These are phyloP conservation scores for Herpotrichia juniperi DNA, from an alignment of 2,329 filamentous ascomycete species.

Conservation along the genomic window DNA sequence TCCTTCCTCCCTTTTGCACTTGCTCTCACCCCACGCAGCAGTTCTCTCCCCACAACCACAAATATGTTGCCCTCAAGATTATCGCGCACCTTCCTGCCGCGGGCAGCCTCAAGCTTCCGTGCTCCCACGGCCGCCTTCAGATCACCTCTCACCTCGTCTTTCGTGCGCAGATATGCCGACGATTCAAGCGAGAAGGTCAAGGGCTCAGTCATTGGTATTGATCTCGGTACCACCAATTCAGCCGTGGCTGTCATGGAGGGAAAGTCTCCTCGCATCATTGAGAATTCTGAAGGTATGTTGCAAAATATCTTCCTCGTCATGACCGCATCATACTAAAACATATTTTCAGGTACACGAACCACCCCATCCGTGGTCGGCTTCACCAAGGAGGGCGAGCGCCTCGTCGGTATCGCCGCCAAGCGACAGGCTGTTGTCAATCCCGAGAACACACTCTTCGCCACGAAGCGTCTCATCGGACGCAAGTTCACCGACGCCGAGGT, in stretches of 20 bases:
- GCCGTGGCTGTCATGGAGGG: slow-evolving; percentile 98
- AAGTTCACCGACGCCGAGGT: slow-evolving; percentile 95
- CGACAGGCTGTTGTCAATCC: slow-evolving; percentile 98
- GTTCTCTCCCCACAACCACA: slow-evolving; percentile 28
- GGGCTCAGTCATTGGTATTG: slow-evolving; percentile 96
- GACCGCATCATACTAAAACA: background rate
- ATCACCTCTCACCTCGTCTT: slow-evolving; percentile 73
- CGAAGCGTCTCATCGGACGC: slow-evolving; percentile 97
- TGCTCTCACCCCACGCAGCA: slow-evolving; percentile 37
- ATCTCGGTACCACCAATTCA: slow-evolving; percentile 97
- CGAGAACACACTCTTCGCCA: slow-evolving; percentile 97
- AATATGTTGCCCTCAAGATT: slow-evolving; percentile 50
- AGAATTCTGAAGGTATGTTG: slow-evolving; percentile 86
- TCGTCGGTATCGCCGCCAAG: slow-evolving; percentile 97
- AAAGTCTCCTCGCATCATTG: slow-evolving; percentile 92
- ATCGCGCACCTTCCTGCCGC: slow-evolving; percentile 65
- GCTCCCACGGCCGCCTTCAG: slow-evolving; percentile 67
- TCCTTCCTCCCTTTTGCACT: slow-evolving; percentile 27
- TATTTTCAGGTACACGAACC: slow-evolving; percentile 74
- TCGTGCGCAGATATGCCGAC: slow-evolving; percentile 76
- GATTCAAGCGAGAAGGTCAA: slow-evolving; percentile 81
- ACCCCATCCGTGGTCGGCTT: slow-evolving; percentile 96
- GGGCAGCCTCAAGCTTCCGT: slow-evolving; percentile 74
- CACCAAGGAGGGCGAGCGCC: slow-evolving; percentile 90
- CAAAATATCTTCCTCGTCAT: slow-evolving; percentile 9